Evolutionary conservation across 305 asterid genomes (phyloP), one percentile per base, ranked within the genome.

Genomic region (Fraxinus floribunda): DNA sequence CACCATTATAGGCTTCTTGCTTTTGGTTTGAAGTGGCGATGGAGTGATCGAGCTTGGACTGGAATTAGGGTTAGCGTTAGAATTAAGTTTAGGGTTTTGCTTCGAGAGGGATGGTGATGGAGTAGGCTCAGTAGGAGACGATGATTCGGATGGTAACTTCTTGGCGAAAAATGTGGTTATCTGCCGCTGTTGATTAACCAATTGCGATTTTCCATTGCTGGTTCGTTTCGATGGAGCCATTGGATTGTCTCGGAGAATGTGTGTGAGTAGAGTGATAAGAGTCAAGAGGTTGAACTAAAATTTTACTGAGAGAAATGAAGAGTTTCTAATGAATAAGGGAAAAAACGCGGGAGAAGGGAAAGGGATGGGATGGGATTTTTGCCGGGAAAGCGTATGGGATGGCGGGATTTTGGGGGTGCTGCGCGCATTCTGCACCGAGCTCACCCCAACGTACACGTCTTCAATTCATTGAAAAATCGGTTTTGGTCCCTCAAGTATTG

Each of bases 141-240:
- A 66, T 15, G 74, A 66, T 24, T 26, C 22, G 20, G 75, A 70
- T 5, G 75, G 75, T 13, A 24, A 70, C 41, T 70, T 70, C 41
- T 70, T 70, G 41, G 75, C n/a, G 88, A 93, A 93, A 87, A 94
- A 94, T 35, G 94, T 79, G 7, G 99, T 96, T 84, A 96, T 96
- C 78, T 93, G 98, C 39, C 95, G 86, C 90, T 94, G 99, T 73
- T 87, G 98, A 90, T 92, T 94, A 72, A 96, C 98, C 52, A 92
- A 78, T 30, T 98, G 98, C 35, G 99, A 94, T 49, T 97, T 90
- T 44, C 99, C 99, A 81, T 94, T 96, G 90, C 89, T 92, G 55
- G 91, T 1, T 35, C 89, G 92, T 24, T 93, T 93, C 80, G 91
- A 82, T 74, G 98, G 72, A 22, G 90, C 89, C 96, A 92, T 91